Base-by-base conservation (phyloP, 192 early-diverging fungal genomes). In the Coemansia sp. region DNA sequence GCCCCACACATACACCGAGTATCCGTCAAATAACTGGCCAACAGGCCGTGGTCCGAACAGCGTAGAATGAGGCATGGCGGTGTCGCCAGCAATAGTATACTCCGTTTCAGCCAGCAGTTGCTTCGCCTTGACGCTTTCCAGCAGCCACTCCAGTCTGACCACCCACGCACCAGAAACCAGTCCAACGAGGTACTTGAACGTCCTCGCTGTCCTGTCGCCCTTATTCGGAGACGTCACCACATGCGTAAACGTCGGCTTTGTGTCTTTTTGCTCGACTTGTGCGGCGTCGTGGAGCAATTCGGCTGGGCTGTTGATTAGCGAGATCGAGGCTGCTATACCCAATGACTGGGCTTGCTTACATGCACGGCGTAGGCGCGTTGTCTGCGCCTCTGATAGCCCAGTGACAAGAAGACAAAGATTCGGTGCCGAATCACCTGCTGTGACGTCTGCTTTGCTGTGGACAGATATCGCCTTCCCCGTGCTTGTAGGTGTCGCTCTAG, bases 121-220 rank as follows among this genome's bases (percentile, higher is more conserved):
- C 5, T 38, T 50, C 1, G 60, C 64, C 60, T 62, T 60, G 25
- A 62, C 69, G 37, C 82, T 69, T 1, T 67, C 68, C 19, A 72
- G 0, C 29, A 80, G 32, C 82, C 82, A 84, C 32, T 73, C 72
- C 48, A 68, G 25, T 1, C 48, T 67, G 38, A 85, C 75, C 6
- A 68, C 65, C 25, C n/a, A 31, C 5, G 72, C 75, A 7, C 78
- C 83, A 12, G 70, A 58, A 0, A 58, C 64, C 44, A 85, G 31
- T 3, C 75, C 83, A 6, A 53, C 69, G 38, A 85, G 58, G 53
- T 85, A 85, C 60, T 85, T 85, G 69, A 80, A 80, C 3, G 83
- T 85, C 14, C 83, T 72, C 32, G 82, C 8, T 0, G 72, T 61
- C 0, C 70, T 66, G 15, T 46, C 51, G 34, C 70, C 45, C 39